These are phyloP conservation scores for Neopestalotiopsis clavispora DNA, from an alignment of 2,329 filamentous ascomycete species.

Conservation along the genomic window DNA sequence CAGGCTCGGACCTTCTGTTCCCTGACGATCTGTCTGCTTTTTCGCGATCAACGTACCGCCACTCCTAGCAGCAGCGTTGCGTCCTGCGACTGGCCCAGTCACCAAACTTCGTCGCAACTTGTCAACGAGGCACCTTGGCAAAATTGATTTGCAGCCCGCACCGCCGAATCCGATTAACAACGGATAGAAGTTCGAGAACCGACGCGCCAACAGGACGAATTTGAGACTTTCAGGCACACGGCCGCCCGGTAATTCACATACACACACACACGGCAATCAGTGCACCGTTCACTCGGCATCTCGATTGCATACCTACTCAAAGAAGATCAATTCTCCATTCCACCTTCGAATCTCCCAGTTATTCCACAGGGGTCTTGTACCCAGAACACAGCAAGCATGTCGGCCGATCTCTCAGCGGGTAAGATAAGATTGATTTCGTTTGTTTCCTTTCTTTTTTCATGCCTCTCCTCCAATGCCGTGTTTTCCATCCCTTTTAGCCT, in stretches of 20 bases:
- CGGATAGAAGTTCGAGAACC: background rate
- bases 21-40: constrained; percentile 14
- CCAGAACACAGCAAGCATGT: constrained; percentile 17
- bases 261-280: background rate
- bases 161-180: background rate
- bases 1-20: constrained; percentile 9
- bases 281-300: constrained; percentile 8
- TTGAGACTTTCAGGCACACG: background rate
- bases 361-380: background rate
- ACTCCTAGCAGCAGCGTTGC: background rate
- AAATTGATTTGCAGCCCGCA: background rate
- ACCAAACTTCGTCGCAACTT: background rate
- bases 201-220: background rate
- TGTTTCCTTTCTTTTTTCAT: constrained; percentile 11
- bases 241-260: background rate
- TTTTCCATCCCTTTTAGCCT: constrained; percentile 14
- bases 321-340: background rate
- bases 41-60: constrained; percentile 8
- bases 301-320: background rate
- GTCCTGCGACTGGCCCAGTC: background rate
- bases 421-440: constrained; percentile 15
- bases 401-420: constrained; percentile 22
- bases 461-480: constrained; percentile 3
- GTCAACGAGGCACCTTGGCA: background rate
- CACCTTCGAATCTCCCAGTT: background rate